A percentile compares a stretch with the other conserved stretches of the same genome.
phyloP scores from a whole-genome alignment of 495 filamentous ascomycete species.

The Parmelia sp. region DNA sequence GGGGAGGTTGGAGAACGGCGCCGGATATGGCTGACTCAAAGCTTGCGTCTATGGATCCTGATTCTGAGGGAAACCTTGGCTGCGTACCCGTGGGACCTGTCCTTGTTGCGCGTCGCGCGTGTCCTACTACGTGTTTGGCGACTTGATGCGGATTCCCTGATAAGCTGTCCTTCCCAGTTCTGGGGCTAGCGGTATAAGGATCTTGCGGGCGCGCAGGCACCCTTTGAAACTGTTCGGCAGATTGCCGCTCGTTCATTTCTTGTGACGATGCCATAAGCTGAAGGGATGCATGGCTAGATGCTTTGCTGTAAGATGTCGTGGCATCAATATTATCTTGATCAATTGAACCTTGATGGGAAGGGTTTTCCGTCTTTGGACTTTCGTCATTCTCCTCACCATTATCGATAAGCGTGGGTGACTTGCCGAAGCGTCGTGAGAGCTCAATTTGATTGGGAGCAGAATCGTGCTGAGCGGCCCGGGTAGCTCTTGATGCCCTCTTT shows the following conservation, averaged over 20 bases:
- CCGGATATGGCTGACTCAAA: not conserved
- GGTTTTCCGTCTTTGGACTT: not conserved
- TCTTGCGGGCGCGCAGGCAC: not conserved
- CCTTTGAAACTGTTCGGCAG: not conserved
- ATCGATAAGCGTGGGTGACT: not conserved
- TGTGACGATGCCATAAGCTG: not conserved
- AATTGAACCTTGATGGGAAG: not conserved
- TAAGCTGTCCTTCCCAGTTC: not conserved
- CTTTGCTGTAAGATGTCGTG: not conserved
- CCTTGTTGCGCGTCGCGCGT: not conserved
- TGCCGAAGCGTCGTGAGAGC: not conserved
- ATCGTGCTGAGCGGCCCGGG: not conserved
- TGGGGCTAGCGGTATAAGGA: not conserved
- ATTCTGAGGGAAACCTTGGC: not conserved
- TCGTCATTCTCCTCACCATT: not conserved
- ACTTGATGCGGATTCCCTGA: not conserved
- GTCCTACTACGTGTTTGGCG: not conserved
- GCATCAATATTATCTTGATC: not conserved
- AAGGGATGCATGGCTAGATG: not conserved
- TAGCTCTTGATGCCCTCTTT: not conserved
- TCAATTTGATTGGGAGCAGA: not conserved
- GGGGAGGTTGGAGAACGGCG: not conserved
- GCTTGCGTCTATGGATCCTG: not conserved
- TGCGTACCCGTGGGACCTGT: not conserved
- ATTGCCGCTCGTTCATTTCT: not conserved